Base-by-base conservation (phyloP, 176 grass and related monocot genomes). In the Cenchrus fungigraminus region DNA sequence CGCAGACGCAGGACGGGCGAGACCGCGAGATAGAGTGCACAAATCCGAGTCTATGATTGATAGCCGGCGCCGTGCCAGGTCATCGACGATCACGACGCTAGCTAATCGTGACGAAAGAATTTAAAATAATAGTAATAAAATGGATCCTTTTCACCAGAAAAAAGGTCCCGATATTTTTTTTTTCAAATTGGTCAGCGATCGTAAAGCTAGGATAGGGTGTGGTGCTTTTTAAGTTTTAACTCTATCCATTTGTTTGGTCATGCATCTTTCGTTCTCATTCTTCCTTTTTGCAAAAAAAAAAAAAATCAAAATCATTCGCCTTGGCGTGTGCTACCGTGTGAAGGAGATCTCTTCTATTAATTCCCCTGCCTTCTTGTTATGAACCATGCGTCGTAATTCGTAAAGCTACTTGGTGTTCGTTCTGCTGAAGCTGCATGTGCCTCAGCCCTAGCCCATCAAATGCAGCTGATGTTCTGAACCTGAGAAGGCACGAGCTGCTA, bases 31-130 rank as follows among this genome's bases (percentile, higher is more conserved):
- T 66, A 40, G 19, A 71, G 10, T 82, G n/a, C 58, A n/a, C 65
- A 43, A 86, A 66, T 49, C 49, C 9, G 8, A 19, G 4, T 58
- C 40, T 78, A 9, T 77, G 56, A 12, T 34, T 59, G 79, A 82
- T 20, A 83, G 74, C 67, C 25, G 25, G 25, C 25, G 25, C 25
- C 50, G 67, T 50, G 79, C 28, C 84, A 78, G 58, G 28, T 78
- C 68, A 19, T 73, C 73, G 22, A 58, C 77, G 57, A 73, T 86
- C 58, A 90, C 83, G 87, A 69, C 65, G 52, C 82, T 74, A 40
- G 25, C 65, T n/a, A 4, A 44, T 54, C 6, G 5, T 12, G 10
- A 13, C 13, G 51, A 60, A 85, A 32, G 2, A 40, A 40, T 40
- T n/a, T 3, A 37, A 37, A 85, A 80, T 25, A 25, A 53, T 6